Base-by-base conservation (phyloP, 2,329 filamentous ascomycete species). In the Sclerotinia spermophila region DNA sequence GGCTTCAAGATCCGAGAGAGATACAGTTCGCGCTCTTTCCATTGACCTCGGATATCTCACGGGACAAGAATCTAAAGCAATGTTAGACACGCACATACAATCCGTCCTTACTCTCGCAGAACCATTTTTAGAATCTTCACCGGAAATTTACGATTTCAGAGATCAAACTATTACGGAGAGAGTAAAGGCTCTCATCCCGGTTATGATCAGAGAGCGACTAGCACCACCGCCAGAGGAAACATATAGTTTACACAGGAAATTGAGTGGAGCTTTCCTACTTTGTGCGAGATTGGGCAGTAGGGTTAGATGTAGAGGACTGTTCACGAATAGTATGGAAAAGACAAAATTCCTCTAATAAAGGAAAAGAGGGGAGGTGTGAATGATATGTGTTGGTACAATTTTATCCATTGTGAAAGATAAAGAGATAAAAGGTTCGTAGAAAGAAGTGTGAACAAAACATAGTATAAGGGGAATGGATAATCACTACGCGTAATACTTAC, bases 161-260 rank as follows among this genome's bases (percentile, higher is more conserved):
- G 89, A 95, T 78, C 96, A 99, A 84, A 99, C 95, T 1, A 98
- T 99, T 75, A 99, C 96, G 1, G 94, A 98, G 78, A 87, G 96
- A 59, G 95, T 99, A 71, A 90, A 94, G 77, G 87, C 85, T 5
- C 85, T 97, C 68, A 98, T 99, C 75, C 96, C 96, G 24, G 84
- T 97, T 68, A 99, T 99, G 96, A 85, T 99, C 61, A 87, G 88
- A 70, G 96, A 99, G 83, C 84, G 96, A 48, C 82, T 99, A 30
- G 89, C 93, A 24, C 95, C 96, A 35, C 96, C 96, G 35, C 96
- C 96, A 0, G 96, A 99, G 82, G 96, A 99, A 84, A 99, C 96
- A 67, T 99, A 99, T 79, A 95, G 91, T 79, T 82, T 99, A 77
- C 96, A 99, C 81, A 88, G 96, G 72, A 99, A 99, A 83, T 83